A percentile compares a stretch with the other conserved stretches of the same genome.
phyloP scores from a whole-genome alignment of 495 filamentous ascomycete genomes.

The Podospora comata region DNA sequence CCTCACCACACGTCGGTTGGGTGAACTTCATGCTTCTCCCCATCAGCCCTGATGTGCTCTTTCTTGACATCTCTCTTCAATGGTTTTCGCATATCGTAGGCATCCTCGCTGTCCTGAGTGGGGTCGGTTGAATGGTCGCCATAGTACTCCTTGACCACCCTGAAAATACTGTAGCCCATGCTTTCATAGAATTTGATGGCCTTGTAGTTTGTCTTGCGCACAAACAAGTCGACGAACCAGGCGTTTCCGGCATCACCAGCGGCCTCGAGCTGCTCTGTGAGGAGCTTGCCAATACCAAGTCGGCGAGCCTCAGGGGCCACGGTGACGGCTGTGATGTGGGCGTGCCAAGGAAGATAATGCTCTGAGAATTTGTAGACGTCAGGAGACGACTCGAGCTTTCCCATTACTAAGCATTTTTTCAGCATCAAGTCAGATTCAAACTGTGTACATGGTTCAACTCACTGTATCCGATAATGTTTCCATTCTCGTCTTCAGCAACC shows the following conservation, averaged over 20 bases:
- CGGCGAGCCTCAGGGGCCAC: constrained; percentile 83
- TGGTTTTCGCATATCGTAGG: constrained; percentile 94
- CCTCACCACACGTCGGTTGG: constrained; percentile 80
- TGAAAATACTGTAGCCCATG: constrained; percentile 85
- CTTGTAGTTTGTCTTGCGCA: constrained; percentile 79
- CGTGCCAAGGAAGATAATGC: constrained; percentile 95
- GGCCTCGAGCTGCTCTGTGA: constrained; percentile 76
- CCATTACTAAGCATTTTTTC: constrained; percentile 67
- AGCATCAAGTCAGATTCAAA: not conserved
- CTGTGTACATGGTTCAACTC: constrained; percentile 28
- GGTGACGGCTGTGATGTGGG: constrained; percentile 94
- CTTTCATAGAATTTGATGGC: constrained; percentile 84
- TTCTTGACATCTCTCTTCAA: constrained; percentile 75
- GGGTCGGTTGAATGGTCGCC: constrained; percentile 67
- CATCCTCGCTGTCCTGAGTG: constrained; percentile 66
- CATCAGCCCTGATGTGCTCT: constrained; percentile 76
- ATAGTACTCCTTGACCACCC: constrained; percentile 87
- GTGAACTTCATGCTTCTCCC: constrained; percentile 73
- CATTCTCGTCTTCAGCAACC: constrained; percentile 73
- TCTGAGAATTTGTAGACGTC: constrained; percentile 63
- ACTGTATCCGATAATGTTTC: constrained; percentile 92
- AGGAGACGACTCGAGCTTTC: constrained; percentile 88
- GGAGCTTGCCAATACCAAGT: constrained; percentile 75
- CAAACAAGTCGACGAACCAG: constrained; percentile 96
- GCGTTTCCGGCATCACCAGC: constrained; percentile 75